phyloP scores from a whole-genome alignment of 2,329 filamentous ascomycete species.

The Cladophialophora bantiana region DNA sequence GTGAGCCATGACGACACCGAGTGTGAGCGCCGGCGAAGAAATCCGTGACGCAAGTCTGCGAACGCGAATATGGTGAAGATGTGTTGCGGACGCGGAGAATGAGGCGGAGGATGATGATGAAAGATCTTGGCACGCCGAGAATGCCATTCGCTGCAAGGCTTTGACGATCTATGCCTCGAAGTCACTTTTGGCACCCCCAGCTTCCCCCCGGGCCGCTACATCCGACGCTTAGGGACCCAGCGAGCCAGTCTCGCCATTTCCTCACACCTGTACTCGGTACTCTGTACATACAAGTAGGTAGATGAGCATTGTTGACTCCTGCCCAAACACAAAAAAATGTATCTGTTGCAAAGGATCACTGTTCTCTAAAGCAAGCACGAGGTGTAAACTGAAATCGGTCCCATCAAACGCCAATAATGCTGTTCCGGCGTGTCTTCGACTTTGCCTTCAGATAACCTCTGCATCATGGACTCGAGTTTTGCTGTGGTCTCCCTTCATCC shows the following conservation, averaged over 20 bases:
- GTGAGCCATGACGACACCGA: conserved; percentile 6
- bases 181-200: too few species aligned
- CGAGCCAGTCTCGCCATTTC: background rate
- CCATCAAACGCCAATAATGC: background rate
- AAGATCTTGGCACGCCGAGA: background rate
- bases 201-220: background rate
- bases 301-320: background rate
- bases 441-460: background rate
- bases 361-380: background rate
- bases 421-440: background rate
- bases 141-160: background rate
- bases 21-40: background rate
- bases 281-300: background rate
- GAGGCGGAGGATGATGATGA: background rate
- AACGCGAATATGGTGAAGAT: background rate
- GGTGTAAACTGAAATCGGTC: background rate
- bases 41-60: conserved; percentile 1
- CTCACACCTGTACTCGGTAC: background rate
- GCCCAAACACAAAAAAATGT: background rate
- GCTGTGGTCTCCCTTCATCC: background rate
- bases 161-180: background rate
- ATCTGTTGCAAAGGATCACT: background rate
- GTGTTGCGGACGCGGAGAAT: background rate
- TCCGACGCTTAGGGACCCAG: background rate
- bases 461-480: conserved; percentile 8